A percentile compares a stretch with the other conserved stretches of the same genome.
phyloP scores from a whole-genome alignment of 257 asterid genomes.

The Solanum sejunctum region DNA sequence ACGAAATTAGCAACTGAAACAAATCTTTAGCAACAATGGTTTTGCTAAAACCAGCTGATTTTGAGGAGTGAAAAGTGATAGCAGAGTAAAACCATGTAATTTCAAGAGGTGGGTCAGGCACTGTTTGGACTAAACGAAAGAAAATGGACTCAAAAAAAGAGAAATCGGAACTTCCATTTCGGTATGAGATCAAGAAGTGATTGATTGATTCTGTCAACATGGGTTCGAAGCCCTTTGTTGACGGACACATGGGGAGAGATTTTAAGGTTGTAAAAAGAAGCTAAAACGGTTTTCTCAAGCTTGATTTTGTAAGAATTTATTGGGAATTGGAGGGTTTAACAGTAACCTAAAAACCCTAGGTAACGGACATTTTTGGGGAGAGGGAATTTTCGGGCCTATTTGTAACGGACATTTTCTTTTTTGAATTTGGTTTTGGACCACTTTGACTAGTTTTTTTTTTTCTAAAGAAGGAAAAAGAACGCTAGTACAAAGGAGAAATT shows the following conservation, averaged over 20 bases:
- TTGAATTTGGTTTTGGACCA: slow-evolving; percentile 6
- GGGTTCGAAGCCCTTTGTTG: slow-evolving; percentile 20
- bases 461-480: too few relatives aligned
- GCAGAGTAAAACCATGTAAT: slow-evolving; percentile 85
- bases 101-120: slow-evolving; percentile 86
- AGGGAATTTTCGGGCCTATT: slow-evolving; percentile 3
- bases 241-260: slow-evolving; percentile 20
- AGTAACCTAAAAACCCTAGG: slow-evolving; percentile 5
- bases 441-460: too few relatives aligned
- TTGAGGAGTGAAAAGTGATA: slow-evolving; percentile 44
- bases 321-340: background rate
- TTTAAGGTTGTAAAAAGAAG: background rate
- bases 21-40: slow-evolving; percentile 42
- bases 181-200: slow-evolving; percentile 43
- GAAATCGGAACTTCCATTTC: slow-evolving; percentile 49
- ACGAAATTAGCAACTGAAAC: slow-evolving; percentile 44
- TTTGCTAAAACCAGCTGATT: slow-evolving; percentile 13
- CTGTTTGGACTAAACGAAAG: slow-evolving; percentile 61
- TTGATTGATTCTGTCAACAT: slow-evolving; percentile 63
- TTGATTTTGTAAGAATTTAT: background rate
- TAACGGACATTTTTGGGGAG: background rate
- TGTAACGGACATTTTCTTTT: slow-evolving; percentile 15
- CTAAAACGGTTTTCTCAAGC: background rate
- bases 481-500: too few relatives aligned
- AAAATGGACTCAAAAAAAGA: slow-evolving; percentile 64